Percentiles rank a stretch among this genome's conserved stretches.
These are phyloP conservation scores for Glycine tomentella DNA, from an alignment of 306 rosid genomes.

Conservation along the genomic window DNA sequence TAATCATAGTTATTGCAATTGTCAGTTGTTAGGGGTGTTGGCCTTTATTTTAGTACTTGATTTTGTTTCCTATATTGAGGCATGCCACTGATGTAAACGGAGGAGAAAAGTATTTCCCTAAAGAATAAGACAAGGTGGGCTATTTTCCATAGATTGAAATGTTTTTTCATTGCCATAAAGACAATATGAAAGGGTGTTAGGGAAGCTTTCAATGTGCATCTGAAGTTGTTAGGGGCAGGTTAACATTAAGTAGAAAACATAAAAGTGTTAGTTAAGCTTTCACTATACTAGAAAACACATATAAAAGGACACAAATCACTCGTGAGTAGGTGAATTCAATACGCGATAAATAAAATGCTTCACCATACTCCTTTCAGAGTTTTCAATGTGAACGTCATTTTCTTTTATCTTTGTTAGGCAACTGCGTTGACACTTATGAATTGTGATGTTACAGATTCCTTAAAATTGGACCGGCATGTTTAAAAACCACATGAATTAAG, in stretches of 20 bases:
- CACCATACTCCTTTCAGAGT: not conserved
- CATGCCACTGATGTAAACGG: not conserved
- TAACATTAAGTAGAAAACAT: conserved; percentile 33
- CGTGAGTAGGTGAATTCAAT: conserved; percentile 22
- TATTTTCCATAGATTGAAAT: conserved; percentile 2
- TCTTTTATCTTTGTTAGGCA: not conserved
- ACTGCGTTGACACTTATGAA: not conserved
- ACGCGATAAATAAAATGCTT: not conserved
- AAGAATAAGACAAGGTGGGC: conserved; percentile 6
- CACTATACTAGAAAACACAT: not conserved
- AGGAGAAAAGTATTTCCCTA: not conserved
- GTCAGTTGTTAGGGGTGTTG: not conserved
- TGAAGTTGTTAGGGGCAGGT: conserved; percentile 13
- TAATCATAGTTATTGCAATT: conserved; percentile 1
- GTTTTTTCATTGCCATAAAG: conserved; percentile 27
- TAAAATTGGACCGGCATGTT: not conserved
- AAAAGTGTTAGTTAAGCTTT: conserved; percentile 38
- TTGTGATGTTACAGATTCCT: not conserved
- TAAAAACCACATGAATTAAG: not conserved
- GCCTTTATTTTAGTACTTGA: conserved; percentile 1
- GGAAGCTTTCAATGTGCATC: conserved; percentile 14
- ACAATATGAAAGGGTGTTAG: not conserved
- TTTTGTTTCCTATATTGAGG: conserved; percentile 34
- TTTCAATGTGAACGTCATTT: not conserved
- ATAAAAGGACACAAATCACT: not conserved